Evolutionary conservation across 495 filamentous ascomycete genomes (phyloP), one percentile per base, ranked within the genome.

Genomic region (Aspergillus incahuasiensis): DNA sequence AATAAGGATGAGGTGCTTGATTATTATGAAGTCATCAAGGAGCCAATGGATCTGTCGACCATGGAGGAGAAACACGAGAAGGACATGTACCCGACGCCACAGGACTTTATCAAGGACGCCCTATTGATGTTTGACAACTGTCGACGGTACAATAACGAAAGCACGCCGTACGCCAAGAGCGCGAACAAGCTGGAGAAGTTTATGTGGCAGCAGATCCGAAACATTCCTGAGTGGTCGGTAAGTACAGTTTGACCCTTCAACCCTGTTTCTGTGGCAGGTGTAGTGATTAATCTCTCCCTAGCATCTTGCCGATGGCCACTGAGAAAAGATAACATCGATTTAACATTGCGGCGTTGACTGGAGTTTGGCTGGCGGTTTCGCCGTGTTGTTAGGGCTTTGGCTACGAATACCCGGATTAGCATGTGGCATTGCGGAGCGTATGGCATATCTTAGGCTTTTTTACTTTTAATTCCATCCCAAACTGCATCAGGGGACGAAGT

Each of bases 11-110:
- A 97, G 58, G 94, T 98, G 0, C 82, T 86, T 1, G 95, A 98
- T 66, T 98, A 98, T 75, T 98, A 97, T 76, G 90, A 95, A 59
- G 92, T 97, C 38, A 97, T 98, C 75, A 88, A 91, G 68, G 90
- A 96, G 71, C 95, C 94, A 12, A 98, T 98, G 94, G 94, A 98
- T 68, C 75, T 98, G 39, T 84, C 80, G 24, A 96, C 92, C 9
- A 97, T 98, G 95, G 94, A 98, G 68, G 83, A 84, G 56, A 95
- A 95, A 71, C 87, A 95, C 48, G 92, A 97, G 63, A 90, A 90
- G 44, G 95, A 98, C 69, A 82, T 88, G 65, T 98, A 98, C 65
- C 82, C 83, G 8, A 90, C 83, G 0, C 91, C 92, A 7, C 92
- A 97, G 62, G 94, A 97, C 55, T 97, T 98, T 65, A 86, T 94